Percentiles rank a stretch among this genome's conserved stretches.
Conservation (phyloP, 2,329 filamentous ascomycete genomes). For the Trichophyton equinum region DNA sequence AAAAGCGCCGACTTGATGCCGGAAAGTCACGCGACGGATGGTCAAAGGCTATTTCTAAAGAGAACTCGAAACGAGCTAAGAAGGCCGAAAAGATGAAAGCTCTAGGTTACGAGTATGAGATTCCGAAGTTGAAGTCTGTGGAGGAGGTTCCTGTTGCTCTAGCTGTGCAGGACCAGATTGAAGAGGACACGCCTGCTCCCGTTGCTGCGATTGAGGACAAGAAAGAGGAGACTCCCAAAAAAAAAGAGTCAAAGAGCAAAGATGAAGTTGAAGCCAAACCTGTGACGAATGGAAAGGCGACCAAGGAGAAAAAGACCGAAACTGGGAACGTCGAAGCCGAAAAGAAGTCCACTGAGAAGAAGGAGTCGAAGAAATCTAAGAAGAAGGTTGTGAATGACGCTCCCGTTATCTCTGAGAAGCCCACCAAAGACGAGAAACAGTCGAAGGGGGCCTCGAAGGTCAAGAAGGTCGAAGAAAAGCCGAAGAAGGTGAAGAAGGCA, state of each 20-base stretch:
- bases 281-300: not conserved
- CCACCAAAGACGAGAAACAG: not conserved
- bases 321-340: not conserved
- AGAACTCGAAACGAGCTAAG: constrained; percentile 55
- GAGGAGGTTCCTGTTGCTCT: constrained; percentile 38
- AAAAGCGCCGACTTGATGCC: constrained; percentile 59
- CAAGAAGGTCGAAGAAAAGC: constrained; percentile 1
- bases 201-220: constrained; percentile 13
- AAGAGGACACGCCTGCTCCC: constrained; percentile 23
- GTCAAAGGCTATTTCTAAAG: constrained; percentile 60
- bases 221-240: constrained; percentile 9
- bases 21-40: constrained; percentile 64
- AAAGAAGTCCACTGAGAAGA: not conserved
- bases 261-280: constrained; percentile 5
- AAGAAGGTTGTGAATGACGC: constrained; percentile 4
- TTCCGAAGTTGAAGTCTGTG: constrained; percentile 56
- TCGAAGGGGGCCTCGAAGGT: not conserved
- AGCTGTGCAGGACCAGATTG: constrained; percentile 23
- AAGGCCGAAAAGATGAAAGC: constrained; percentile 65
- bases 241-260: constrained; percentile 19
- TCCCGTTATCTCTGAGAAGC: not conserved
- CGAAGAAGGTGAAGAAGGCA: constrained; percentile 2
- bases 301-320: constrained; percentile 5
- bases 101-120: constrained; percentile 71
- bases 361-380: constrained; percentile 16